phyloP scores from a whole-genome alignment of 2,329 filamentous ascomycete genomes.

The Coleophoma crateriformis region DNA sequence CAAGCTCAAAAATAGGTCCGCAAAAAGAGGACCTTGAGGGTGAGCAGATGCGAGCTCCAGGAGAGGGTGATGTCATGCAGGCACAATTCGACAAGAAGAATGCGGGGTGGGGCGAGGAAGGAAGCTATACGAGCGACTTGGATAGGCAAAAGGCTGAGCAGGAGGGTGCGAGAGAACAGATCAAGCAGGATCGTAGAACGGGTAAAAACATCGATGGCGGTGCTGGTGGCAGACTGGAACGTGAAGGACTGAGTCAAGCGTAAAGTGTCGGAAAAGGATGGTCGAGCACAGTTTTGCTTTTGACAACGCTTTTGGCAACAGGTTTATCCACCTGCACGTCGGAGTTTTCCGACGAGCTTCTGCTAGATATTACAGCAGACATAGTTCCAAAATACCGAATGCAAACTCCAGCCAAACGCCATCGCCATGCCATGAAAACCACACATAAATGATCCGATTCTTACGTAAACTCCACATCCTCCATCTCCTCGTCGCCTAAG shows the following conservation, averaged over 20 bases:
- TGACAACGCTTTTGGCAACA: no score
- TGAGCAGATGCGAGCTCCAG: conserved; percentile 23
- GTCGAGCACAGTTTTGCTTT: background rate
- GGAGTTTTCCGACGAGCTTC: no score
- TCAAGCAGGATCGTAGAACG: conserved; percentile 16
- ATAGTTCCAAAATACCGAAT: conserved; percentile 11
- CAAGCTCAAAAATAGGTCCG: conserved; percentile 19
- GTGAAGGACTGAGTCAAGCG: conserved; percentile 22
- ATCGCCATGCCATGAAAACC: conserved; percentile 25
- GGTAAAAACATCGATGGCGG: conserved; percentile 24
- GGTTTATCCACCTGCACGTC: no score
- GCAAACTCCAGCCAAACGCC: conserved; percentile 2
- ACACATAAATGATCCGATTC: background rate
- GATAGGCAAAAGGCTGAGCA: conserved; percentile 27
- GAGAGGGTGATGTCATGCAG: conserved; percentile 24
- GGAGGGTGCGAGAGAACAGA: conserved; percentile 19
- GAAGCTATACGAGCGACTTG: conserved; percentile 21
- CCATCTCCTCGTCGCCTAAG: conserved; percentile 23
- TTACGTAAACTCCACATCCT: conserved; percentile 23
- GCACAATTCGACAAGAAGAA: conserved; percentile 25
- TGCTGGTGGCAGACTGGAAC: conserved; percentile 17
- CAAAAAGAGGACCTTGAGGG: conserved; percentile 25
- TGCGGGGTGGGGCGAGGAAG: conserved; percentile 25
- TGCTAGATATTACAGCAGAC: background rate
- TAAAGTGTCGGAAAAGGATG: conserved; percentile 6